These are phyloP conservation scores for Podila epicladia DNA, from an alignment of 192 early-diverging fungal species.

Conservation along the genomic window DNA sequence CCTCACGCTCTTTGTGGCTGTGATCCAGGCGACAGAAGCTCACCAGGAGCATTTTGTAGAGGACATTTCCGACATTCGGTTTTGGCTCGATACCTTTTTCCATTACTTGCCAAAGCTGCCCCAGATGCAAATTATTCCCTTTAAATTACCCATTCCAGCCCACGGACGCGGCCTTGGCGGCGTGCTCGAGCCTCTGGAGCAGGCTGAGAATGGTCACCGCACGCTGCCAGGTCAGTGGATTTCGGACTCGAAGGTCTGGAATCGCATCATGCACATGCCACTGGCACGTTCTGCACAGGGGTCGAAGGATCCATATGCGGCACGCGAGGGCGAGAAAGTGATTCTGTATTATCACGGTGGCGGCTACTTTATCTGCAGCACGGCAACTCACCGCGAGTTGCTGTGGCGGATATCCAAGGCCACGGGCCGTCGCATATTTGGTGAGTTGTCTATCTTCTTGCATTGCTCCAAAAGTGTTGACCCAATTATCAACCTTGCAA, in stretches of 20 bases:
- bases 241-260: conserved; percentile 32
- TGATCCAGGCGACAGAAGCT: conserved; percentile 12
- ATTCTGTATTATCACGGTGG: conserved; percentile 82
- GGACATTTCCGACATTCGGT: conserved; percentile 32
- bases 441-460: conserved; percentile 9
- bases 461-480: neutral
- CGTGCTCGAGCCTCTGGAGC: conserved; percentile 10
- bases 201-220: conserved; percentile 13
- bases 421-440: conserved; percentile 55
- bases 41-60: conserved; percentile 39
- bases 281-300: conserved; percentile 10
- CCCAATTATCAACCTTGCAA: neutral
- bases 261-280: conserved; percentile 16
- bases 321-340: conserved; percentile 50
- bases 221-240: conserved; percentile 33
- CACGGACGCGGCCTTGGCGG: conserved; percentile 22
- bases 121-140: conserved; percentile 32
- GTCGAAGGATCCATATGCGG: conserved; percentile 36
- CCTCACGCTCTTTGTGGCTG: conserved; percentile 31
- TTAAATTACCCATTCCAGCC: conserved; percentile 16
- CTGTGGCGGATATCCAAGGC: conserved; percentile 55
- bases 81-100: conserved; percentile 33
- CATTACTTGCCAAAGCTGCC: conserved; percentile 36
- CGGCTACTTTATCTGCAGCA: conserved; percentile 65
- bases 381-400: conserved; percentile 57